A percentile compares a stretch with the other conserved stretches of the same genome.
phyloP scores from a whole-genome alignment of 208 protist species.

The Acanthamoeba triangularis region DNA sequence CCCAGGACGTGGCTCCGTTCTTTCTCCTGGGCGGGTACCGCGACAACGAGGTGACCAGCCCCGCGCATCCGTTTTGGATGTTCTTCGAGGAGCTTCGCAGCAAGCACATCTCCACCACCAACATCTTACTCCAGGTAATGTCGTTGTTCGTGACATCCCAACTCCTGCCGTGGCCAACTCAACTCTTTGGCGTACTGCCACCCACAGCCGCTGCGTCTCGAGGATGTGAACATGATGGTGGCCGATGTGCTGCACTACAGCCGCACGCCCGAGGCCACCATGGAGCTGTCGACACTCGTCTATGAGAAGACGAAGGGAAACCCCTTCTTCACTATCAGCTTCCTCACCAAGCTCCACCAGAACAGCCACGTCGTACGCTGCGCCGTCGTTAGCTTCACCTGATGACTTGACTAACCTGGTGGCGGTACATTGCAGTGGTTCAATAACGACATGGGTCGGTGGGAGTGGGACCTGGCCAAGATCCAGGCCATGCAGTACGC shows the following conservation, averaged over 20 bases:
- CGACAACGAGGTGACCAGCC: constrained; percentile 49
- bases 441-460: not conserved
- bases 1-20: not conserved
- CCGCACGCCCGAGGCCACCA: no score
- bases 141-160: no score
- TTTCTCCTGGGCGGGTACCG: constrained; percentile 45
- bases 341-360: constrained; percentile 49
- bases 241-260: not conserved
- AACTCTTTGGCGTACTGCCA: no score
- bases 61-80: not conserved
- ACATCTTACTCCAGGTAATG: not conserved
- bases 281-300: not conserved
- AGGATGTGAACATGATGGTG: constrained; percentile 13
- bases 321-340: constrained; percentile 57
- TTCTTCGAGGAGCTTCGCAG: constrained; percentile 5
- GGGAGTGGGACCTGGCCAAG: constrained; percentile 48
- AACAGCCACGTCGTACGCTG: not conserved
- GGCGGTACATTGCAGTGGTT: not conserved
- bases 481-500: constrained; percentile 4
- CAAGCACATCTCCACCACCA: not conserved
- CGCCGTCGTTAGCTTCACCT: no score
- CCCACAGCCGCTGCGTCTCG: not conserved
- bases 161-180: no score
- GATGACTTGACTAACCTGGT: not conserved
- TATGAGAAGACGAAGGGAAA: constrained; percentile 48